Evolutionary conservation across 2,329 filamentous ascomycete genomes (phyloP).

Genomic region (Fusarium verrucosum): DNA sequence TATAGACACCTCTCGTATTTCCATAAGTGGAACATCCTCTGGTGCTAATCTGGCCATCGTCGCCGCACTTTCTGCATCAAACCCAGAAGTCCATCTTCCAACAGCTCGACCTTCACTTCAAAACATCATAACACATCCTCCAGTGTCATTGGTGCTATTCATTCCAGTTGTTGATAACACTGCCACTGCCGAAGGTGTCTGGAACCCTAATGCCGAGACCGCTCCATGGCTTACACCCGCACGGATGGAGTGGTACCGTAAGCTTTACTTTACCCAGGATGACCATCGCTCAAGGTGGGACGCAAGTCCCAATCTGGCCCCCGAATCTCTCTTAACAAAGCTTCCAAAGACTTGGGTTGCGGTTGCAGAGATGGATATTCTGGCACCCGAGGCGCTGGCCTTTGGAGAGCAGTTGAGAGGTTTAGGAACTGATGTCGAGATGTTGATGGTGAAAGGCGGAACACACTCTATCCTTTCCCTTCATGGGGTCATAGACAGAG

Average conservation of each 20-base stretch:
- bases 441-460: slow-evolving; percentile 33
- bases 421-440: slow-evolving; percentile 34
- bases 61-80: slow-evolving; percentile 34
- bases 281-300: slow-evolving; percentile 43
- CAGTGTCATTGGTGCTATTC: slow-evolving; percentile 37
- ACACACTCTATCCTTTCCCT: slow-evolving; percentile 43
- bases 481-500: slow-evolving; percentile 39
- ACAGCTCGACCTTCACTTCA: slow-evolving; percentile 32
- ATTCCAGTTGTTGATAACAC: slow-evolving; percentile 51
- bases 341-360: slow-evolving; percentile 48
- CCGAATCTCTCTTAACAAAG: slow-evolving; percentile 35
- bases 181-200: slow-evolving; percentile 41
- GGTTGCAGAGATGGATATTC: slow-evolving; percentile 47
- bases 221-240: slow-evolving; percentile 48
- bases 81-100: slow-evolving; percentile 19
- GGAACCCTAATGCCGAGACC: slow-evolving; percentile 42
- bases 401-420: slow-evolving; percentile 44
- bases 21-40: slow-evolving; percentile 48
- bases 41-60: slow-evolving; percentile 41
- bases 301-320: slow-evolving; percentile 47
- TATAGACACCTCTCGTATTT: slow-evolving; percentile 43
- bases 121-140: slow-evolving; percentile 4
- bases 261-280: slow-evolving; percentile 46
- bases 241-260: slow-evolving; percentile 51
- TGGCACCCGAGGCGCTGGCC: slow-evolving; percentile 46